A percentile compares a stretch with the other conserved stretches of the same genome.
Evolutionary conservation across 805 yeast genomes (phyloP).

Genomic region (Sugiyamaella smithiae): DNA sequence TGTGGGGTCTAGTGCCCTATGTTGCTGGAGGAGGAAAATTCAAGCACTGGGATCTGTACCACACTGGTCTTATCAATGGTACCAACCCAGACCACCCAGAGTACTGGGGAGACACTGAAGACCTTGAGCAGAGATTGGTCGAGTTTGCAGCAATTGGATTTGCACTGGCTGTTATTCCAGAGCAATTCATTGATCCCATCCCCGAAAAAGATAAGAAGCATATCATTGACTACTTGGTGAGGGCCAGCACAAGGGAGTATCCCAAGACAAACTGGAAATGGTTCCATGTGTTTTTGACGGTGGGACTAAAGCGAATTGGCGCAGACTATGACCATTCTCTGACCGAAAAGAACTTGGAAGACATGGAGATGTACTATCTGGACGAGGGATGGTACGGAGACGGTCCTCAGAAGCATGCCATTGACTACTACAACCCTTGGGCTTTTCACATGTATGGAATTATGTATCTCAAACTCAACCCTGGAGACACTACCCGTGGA

Average conservation of each 20-base stretch:
- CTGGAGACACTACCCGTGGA: constrained; percentile 24
- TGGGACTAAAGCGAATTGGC: constrained; percentile 30
- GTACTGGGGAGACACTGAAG: constrained; percentile 30
- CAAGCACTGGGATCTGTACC: constrained; percentile 24
- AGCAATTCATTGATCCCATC: constrained; percentile 31
- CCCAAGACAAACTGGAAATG: constrained; percentile 26
- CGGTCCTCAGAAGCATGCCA: constrained; percentile 25
- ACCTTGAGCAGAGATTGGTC: constrained; percentile 29
- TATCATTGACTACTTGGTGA: constrained; percentile 21
- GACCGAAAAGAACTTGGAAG: constrained; percentile 25
- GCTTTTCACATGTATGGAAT: constrained; percentile 34
- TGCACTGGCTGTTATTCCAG: constrained; percentile 28
- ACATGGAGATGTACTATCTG: constrained; percentile 28
- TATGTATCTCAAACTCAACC: constrained; percentile 23
- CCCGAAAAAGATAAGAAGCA: constrained; percentile 21
- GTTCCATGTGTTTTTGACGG: constrained; percentile 31
- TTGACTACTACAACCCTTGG: constrained; percentile 34
- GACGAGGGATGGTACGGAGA: constrained; percentile 36
- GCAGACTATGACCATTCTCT: constrained; percentile 20
- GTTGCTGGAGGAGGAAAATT: constrained; percentile 24
- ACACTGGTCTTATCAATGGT: constrained; percentile 28
- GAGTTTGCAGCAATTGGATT: constrained; percentile 34
- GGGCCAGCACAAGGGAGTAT: constrained; percentile 19
- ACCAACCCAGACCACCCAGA: constrained; percentile 28
- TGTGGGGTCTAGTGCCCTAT: constrained; percentile 32